Percentiles rank a stretch among this genome's conserved stretches.
Evolutionary conservation across 2,329 filamentous ascomycete genomes (phyloP).

Genomic region (Diaporthe nobilis): DNA sequence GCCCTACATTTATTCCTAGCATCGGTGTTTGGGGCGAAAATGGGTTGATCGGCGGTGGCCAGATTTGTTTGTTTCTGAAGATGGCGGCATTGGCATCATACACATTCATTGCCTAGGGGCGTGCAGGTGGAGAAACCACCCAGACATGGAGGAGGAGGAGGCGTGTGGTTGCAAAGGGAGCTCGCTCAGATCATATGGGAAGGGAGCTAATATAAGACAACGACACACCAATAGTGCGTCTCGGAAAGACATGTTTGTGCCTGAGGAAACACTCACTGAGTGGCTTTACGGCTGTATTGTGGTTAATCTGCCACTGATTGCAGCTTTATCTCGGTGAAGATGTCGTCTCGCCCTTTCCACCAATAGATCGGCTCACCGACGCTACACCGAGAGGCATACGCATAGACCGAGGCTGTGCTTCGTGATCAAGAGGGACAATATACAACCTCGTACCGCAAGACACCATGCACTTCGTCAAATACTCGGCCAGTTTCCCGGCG

Average conservation of each 20-base stretch:
- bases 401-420: no score
- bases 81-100: slow-evolving; percentile 11
- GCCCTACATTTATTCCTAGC: slow-evolving; percentile 18
- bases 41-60: not conserved
- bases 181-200: not conserved
- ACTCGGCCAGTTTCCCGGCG: no score
- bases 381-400: not conserved
- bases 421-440: no score
- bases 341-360: not conserved
- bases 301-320: not conserved
- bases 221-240: slow-evolving; percentile 5
- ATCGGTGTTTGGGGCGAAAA: slow-evolving; percentile 36
- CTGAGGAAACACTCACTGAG: not conserved
- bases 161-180: not conserved
- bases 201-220: slow-evolving; percentile 29
- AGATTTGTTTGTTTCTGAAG: not conserved
- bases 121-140: no score
- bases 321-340: not conserved
- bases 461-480: not conserved
- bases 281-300: not conserved
- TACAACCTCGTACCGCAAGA: not conserved
- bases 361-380: not conserved
- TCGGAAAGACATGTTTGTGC: not conserved
- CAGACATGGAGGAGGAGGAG: not conserved
- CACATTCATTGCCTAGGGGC: not conserved